These are phyloP conservation scores for Citrus medica DNA, from an alignment of 345 rosid genomes.

Conservation along the genomic window DNA sequence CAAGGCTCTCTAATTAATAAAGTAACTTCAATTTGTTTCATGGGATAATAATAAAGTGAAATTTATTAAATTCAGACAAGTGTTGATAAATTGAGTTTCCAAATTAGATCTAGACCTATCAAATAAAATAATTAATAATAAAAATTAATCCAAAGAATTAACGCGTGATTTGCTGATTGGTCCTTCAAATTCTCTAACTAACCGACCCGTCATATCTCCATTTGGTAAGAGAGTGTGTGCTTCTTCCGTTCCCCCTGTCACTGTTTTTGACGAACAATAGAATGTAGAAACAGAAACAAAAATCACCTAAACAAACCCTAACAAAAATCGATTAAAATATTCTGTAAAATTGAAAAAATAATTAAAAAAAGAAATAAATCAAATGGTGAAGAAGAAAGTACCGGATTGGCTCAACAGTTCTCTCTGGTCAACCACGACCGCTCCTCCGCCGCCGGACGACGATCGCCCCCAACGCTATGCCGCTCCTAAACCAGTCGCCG, in stretches of 20 bases:
- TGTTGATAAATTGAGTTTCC: neutral
- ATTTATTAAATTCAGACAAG: neutral
- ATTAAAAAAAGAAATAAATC: neutral
- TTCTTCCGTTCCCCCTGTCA: neutral
- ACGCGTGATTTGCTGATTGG: conserved; percentile 4
- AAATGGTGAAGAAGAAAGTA: conserved; percentile 77
- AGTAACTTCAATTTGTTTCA: too few species aligned
- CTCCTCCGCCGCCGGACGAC: conserved; percentile 43
- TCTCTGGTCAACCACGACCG: conserved; percentile 68
- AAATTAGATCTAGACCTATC: neutral
- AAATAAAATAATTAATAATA: too few species aligned
- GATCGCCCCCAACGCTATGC: conserved; percentile 36
- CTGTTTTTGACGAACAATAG: neutral
- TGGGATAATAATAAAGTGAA: neutral
- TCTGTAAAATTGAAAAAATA: neutral
- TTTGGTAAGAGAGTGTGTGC: too few species aligned
- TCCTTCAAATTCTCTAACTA: neutral
- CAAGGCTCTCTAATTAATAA: too few species aligned
- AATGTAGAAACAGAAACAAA: conserved; percentile 13
- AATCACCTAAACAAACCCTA: neutral
- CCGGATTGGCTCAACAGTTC: conserved; percentile 99
- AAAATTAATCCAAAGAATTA: too few species aligned
- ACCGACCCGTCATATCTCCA: neutral
- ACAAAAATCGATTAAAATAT: neutral
- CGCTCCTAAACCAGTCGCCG: conserved; percentile 21